phyloP scores from a whole-genome alignment of 805 yeast species.

The Starmera pachycereana region DNA sequence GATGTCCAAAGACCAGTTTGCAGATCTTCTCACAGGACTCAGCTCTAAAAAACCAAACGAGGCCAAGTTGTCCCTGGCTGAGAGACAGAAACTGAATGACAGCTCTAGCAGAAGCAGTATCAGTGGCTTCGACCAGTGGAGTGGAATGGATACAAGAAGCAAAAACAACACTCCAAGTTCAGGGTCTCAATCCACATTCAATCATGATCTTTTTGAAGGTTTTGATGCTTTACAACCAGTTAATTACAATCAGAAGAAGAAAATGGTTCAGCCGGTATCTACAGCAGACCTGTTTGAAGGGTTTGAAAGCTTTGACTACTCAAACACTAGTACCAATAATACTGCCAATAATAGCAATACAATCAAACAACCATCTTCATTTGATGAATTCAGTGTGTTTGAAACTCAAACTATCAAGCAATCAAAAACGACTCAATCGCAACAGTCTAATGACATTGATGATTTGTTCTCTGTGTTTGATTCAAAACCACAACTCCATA shows the following conservation, averaged over 20 bases:
- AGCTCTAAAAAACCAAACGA: conserved; percentile 14
- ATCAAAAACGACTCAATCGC: conserved; percentile 1
- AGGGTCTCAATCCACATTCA: not conserved
- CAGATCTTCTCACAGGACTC: conserved; percentile 14
- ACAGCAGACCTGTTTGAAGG: conserved; percentile 14
- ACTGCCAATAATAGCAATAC: not conserved
- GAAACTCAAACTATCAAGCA: too few relatives aligned
- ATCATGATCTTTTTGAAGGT: conserved; percentile 14
- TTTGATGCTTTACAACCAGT: conserved; percentile 7
- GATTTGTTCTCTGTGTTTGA: conserved; percentile 24
- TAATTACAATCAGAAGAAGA: conserved; percentile 1
- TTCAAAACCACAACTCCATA: conserved; percentile 5
- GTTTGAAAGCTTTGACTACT: conserved; percentile 2
- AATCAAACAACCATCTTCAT: not conserved
- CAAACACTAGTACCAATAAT: too few relatives aligned
- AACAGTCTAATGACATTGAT: conserved; percentile 11
- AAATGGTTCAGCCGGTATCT: not conserved
- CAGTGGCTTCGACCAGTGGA: too few relatives aligned
- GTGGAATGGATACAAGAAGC: too few relatives aligned
- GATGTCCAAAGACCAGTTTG: conserved; percentile 17
- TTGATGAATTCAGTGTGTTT: too few relatives aligned
- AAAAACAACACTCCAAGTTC: not conserved
- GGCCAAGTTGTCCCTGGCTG: conserved; percentile 22
- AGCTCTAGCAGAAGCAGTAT: conserved; percentile 1
- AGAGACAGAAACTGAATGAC: conserved; percentile 21